phyloP scores from a whole-genome alignment of 116 monocot genomes.

The Phalaenopsis hybrid region DNA sequence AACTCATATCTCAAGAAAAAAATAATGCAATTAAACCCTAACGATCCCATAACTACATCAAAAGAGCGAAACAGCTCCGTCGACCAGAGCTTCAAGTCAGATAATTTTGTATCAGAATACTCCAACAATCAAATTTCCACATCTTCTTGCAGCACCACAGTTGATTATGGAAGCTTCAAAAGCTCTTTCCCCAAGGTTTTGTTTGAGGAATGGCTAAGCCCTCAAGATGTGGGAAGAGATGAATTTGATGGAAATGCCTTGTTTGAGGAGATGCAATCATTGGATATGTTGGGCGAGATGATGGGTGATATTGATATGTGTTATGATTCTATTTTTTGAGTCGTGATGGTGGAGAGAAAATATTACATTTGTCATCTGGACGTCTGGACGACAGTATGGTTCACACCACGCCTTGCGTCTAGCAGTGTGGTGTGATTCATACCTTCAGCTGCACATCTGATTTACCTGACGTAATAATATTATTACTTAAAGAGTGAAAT shows the following conservation, averaged over 20 bases:
- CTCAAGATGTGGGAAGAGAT: background rate
- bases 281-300: background rate
- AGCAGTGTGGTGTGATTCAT: too few relatives aligned
- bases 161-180: background rate
- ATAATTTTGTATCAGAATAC: background rate
- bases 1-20: slow-evolving; percentile 50
- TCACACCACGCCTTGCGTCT: too few relatives aligned
- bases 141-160: background rate
- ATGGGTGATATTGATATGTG: background rate
- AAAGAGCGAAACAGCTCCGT: background rate
- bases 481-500: too few relatives aligned
- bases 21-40: slow-evolving; percentile 4
- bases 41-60: background rate
- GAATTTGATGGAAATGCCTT: background rate
- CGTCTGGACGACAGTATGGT: too few relatives aligned
- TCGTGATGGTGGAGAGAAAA: too few relatives aligned
- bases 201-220: background rate
- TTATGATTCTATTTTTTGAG: background rate
- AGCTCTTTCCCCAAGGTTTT: background rate
- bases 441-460: too few relatives aligned
- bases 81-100: background rate
- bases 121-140: background rate
- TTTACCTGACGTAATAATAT: too few relatives aligned
- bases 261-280: background rate
- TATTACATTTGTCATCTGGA: too few relatives aligned